phyloP scores from a whole-genome alignment of 371 early-diverging fungal genomes.

The Catenaria anguillulae region DNA sequence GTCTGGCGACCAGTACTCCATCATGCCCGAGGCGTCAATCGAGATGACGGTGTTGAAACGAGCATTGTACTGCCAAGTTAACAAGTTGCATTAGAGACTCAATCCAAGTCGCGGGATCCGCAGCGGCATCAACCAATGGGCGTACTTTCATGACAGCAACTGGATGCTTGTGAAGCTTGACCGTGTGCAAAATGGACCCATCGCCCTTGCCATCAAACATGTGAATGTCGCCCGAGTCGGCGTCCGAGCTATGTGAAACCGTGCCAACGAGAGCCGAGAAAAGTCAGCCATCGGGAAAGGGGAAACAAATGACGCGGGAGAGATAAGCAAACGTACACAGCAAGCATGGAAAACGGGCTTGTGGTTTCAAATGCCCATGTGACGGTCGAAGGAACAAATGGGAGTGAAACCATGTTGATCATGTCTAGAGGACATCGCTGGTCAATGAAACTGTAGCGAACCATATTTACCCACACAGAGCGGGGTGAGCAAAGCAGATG shows the following conservation, averaged over 20 bases:
- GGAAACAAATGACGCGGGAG: too few relatives aligned
- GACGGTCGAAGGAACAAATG: slow-evolving; percentile 53
- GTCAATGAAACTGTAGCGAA: too few relatives aligned
- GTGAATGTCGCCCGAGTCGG: slow-evolving; percentile 46
- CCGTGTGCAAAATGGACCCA: slow-evolving; percentile 39
- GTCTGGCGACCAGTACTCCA: slow-evolving; percentile 83
- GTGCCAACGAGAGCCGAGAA: too few relatives aligned
- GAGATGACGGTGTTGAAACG: slow-evolving; percentile 61
- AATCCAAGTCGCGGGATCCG: too few relatives aligned
- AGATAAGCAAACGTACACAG: slow-evolving; percentile 35
- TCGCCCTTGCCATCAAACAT: slow-evolving; percentile 71
- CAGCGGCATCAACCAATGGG: too few relatives aligned
- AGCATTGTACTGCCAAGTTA: too few relatives aligned
- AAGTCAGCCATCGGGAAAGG: neutral
- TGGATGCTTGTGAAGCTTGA: slow-evolving; percentile 56
- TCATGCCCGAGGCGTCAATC: slow-evolving; percentile 66
- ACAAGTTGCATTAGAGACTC: too few relatives aligned
- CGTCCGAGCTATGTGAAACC: slow-evolving; percentile 71
- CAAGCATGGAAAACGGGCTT: slow-evolving; percentile 60
- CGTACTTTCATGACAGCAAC: slow-evolving; percentile 61
- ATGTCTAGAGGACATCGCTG: too few relatives aligned
- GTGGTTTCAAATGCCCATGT: slow-evolving; percentile 78
- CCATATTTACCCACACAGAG: too few relatives aligned
- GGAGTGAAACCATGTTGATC: slow-evolving; percentile 81
- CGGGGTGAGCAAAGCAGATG: too few relatives aligned